These are phyloP conservation scores for Macaranga tanarius DNA, from an alignment of 441 rosid genomes.

Conservation along the genomic window DNA sequence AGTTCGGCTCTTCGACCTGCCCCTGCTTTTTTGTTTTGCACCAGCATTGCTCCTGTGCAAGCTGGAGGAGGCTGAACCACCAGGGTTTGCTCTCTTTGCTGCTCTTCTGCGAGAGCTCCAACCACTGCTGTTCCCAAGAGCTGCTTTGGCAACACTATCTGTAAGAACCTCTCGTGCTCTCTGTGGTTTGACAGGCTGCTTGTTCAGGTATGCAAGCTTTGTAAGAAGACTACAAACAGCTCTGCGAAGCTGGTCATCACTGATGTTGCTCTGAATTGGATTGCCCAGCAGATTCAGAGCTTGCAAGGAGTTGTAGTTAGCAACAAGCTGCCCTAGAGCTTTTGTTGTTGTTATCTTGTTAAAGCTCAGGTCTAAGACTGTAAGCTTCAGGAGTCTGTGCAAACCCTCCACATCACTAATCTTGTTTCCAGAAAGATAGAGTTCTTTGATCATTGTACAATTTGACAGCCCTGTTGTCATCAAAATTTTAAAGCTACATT, in stretches of 20 bases:
- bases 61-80: constrained; percentile 37
- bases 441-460: constrained; percentile 84
- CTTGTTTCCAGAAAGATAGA: constrained; percentile 89
- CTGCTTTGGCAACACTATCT: constrained; percentile 78
- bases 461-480: constrained; percentile 66
- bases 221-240: constrained; percentile 74
- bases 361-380: constrained; percentile 85
- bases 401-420: constrained; percentile 82
- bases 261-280: constrained; percentile 73
- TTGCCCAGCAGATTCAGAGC: constrained; percentile 85
- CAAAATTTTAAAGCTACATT: constrained; percentile 16
- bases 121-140: constrained; percentile 47
- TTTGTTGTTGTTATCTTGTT: constrained; percentile 86
- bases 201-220: constrained; percentile 76
- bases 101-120: constrained; percentile 43
- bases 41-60: constrained; percentile 34
- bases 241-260: constrained; percentile 82
- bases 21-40: constrained; percentile 34
- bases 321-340: constrained; percentile 87
- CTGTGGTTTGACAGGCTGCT: constrained; percentile 74
- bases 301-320: constrained; percentile 79
- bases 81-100: constrained; percentile 31
- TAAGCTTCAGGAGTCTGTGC: constrained; percentile 84
- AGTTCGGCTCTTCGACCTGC: constrained; percentile 41
- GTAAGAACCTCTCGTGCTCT: constrained; percentile 68